Evolutionary conservation across 176 grass and related monocot species (phyloP).

Genomic region (Phoenix roebelenii): DNA sequence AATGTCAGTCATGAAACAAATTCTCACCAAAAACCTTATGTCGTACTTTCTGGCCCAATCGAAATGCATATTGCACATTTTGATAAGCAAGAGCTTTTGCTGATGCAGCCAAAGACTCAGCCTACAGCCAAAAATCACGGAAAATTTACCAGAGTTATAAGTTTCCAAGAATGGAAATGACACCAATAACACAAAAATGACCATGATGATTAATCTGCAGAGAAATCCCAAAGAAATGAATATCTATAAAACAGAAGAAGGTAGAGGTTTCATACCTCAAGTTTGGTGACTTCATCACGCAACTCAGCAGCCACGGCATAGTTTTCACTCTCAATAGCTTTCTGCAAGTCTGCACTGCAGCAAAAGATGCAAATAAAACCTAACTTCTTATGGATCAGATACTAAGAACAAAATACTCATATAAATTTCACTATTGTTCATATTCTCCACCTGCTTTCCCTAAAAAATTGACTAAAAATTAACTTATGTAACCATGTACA

Average conservation of each 20-base stretch:
- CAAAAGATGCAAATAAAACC: slow-evolving; percentile 23
- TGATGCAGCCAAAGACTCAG: slow-evolving; percentile 67
- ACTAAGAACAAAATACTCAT: not conserved
- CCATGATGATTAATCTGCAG: too few relatives aligned
- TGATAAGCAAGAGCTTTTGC: slow-evolving; percentile 84
- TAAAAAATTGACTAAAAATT: too few relatives aligned
- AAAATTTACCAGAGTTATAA: not conserved
- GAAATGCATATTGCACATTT: slow-evolving; percentile 82
- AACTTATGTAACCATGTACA: too few relatives aligned
- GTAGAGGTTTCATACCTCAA: slow-evolving; percentile 54
- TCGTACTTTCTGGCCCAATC: slow-evolving; percentile 73
- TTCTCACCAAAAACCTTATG: slow-evolving; percentile 88
- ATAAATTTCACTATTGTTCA: too few relatives aligned
- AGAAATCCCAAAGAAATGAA: too few relatives aligned
- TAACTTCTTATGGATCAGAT: slow-evolving; percentile 12
- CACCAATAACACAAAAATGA: too few relatives aligned
- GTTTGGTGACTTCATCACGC: slow-evolving; percentile 68
- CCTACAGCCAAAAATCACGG: slow-evolving; percentile 27
- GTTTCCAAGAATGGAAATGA: too few relatives aligned
- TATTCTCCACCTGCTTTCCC: too few relatives aligned
- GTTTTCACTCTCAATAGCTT: slow-evolving; percentile 83
- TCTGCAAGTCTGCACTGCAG: slow-evolving; percentile 91
- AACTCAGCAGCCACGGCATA: slow-evolving; percentile 75
- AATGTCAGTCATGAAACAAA: not conserved
- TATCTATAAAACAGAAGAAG: too few relatives aligned